These are phyloP conservation scores for Myriosclerotinia scirpicola DNA, from an alignment of 2,329 filamentous ascomycete genomes.

Conservation along the genomic window DNA sequence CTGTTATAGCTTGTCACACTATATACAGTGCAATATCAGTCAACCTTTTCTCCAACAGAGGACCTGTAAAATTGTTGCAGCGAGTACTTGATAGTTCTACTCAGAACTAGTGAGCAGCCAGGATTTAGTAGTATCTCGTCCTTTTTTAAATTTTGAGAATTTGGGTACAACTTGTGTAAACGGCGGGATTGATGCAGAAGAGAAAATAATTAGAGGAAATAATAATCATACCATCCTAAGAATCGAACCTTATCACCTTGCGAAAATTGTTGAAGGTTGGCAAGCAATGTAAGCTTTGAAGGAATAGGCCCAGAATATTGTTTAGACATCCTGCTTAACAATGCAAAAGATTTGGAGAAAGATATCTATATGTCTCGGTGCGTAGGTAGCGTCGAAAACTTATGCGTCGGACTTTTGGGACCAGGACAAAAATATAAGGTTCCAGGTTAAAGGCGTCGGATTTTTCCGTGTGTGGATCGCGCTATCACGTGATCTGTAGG, in stretches of 20 bases:
- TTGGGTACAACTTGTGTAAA: background rate
- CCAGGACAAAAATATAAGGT: no score
- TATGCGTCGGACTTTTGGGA: no score
- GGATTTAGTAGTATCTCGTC: no score
- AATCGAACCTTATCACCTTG: slow-evolving; percentile 77
- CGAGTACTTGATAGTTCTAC: background rate
- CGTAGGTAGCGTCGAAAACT: no score
- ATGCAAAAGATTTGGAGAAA: background rate
- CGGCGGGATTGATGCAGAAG: no score
- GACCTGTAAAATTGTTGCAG: background rate
- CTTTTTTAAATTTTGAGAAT: background rate
- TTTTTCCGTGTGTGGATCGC: no score
- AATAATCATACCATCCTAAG: slow-evolving; percentile 73
- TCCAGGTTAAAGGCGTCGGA: no score
- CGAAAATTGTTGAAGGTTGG: slow-evolving; percentile 33
- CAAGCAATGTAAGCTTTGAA: slow-evolving; percentile 36
- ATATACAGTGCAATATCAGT: slow-evolving; percentile 24
- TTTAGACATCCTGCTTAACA: slow-evolving; percentile 24
- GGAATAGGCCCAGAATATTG: slow-evolving; percentile 37
- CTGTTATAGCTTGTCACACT: slow-evolving; percentile 61
- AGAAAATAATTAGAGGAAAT: background rate
- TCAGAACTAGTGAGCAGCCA: background rate
- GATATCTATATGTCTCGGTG: background rate
- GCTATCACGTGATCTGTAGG: no score
- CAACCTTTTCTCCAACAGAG: background rate